Conservation (phyloP, 169 alveolate species). For the Plasmodium malariae region DNA sequence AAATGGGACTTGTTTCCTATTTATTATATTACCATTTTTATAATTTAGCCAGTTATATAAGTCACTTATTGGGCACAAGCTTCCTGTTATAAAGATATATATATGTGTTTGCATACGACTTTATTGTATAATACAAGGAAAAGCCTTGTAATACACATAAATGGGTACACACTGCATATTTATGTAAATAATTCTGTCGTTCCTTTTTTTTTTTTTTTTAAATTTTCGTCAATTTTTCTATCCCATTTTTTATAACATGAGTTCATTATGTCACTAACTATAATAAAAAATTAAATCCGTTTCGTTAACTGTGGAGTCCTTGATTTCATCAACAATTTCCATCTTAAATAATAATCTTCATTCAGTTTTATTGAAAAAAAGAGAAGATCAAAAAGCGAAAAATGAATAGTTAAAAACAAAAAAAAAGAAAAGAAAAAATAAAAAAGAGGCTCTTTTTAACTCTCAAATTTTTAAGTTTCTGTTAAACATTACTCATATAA, state of each 20-base stretch:
- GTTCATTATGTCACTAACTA: conserved; percentile 24
- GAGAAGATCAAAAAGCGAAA: not conserved
- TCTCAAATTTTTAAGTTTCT: too few relatives aligned
- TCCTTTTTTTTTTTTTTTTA: conserved; percentile 1
- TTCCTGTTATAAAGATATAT: conserved; percentile 37
- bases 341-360: conserved; percentile 11
- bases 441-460: too few relatives aligned
- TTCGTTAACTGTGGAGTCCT: conserved; percentile 65
- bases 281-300: conserved; percentile 63
- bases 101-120: not conserved
- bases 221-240: not conserved
- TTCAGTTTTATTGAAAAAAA: not conserved
- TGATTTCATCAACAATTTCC: conserved; percentile 63
- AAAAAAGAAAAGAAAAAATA: conserved; percentile 2
- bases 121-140: not conserved
- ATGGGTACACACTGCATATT: too few relatives aligned
- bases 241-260: not conserved
- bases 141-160: not conserved
- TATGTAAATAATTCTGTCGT: not conserved
- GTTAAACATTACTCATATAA: too few relatives aligned
- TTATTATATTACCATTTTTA: conserved; percentile 47
- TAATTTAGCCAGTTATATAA: conserved; percentile 67
- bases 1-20: too few relatives aligned
- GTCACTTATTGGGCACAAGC: conserved; percentile 64
- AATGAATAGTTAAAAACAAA: not conserved